A percentile compares a stretch with the other conserved stretches of the same genome.
phyloP scores from a whole-genome alignment of 352 stramenopile genomes.

The Phytopythium litorale region DNA sequence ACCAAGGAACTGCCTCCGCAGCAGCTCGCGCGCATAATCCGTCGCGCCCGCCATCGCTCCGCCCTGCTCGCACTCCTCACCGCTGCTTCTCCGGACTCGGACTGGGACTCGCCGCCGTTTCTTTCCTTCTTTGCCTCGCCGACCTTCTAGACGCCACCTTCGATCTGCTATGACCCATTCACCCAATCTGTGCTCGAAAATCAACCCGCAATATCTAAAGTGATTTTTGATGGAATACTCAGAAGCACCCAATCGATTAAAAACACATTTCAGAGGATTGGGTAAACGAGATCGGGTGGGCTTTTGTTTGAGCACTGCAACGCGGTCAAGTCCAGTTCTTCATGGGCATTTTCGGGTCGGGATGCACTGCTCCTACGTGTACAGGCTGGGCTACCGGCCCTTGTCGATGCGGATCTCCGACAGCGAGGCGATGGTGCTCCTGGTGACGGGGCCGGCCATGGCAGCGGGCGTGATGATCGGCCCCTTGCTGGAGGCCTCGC shows the following conservation, averaged over 20 bases:
- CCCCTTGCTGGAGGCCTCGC: conserved; percentile 22
- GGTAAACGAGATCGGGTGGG: too few relatives aligned
- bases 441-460: conserved; percentile 25
- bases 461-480: conserved; percentile 26
- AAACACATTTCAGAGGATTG: too few relatives aligned
- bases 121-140: neutral
- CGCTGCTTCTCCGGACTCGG: conserved; percentile 12
- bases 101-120: neutral
- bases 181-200: neutral
- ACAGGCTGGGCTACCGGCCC: conserved; percentile 13
- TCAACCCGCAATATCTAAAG: too few relatives aligned
- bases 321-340: too few relatives aligned
- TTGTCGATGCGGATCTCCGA: conserved; percentile 72
- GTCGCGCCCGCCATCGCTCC: conserved; percentile 35
- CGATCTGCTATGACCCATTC: neutral
- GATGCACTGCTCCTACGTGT: neutral
- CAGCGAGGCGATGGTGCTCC: conserved; percentile 47
- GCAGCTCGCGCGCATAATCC: conserved; percentile 79
- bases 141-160: conserved; percentile 2
- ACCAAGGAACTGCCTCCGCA: conserved; percentile 81
- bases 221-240: too few relatives aligned
- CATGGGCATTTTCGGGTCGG: too few relatives aligned
- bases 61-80: conserved; percentile 15
- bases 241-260: too few relatives aligned
- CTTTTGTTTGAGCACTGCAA: too few relatives aligned